Evolutionary conservation across 768 basidiomycete genomes (phyloP), one percentile per base, ranked within the genome.

Genomic region (Phlebiopsis flavidoalba): DNA sequence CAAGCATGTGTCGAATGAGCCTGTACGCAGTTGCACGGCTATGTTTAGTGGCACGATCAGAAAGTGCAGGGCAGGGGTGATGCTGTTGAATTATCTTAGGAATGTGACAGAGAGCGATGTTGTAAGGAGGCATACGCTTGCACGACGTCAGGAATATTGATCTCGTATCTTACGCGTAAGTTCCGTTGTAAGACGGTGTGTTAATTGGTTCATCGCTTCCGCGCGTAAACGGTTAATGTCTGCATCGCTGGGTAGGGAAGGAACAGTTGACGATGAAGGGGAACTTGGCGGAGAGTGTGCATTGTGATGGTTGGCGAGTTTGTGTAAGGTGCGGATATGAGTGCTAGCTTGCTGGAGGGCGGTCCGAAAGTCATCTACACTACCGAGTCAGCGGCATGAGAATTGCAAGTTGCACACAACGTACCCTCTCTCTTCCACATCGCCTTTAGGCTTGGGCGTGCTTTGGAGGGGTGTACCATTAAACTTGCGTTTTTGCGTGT

Each of bases 1-100:
- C 83, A 6, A 95, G 70, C 0, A 83, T 75, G 67, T 95, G 87
- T 19, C 96, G 84, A 17, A 98, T 78, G 1, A 95, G 78, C 47
- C 94, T 81, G 73, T 96, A 98, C 0, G 88, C 89, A 1, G 86
- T 85, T 11, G 95, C 86, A 43, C 93, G 83, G 65, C 89, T 85
- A 53, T 87, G 82, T 60, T 86, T 87, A 1, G 87, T 84, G 10
- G 83, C 82, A 31, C 75, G 76, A 67, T 97, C 95, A n/a, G 87
- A 80, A 12, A 98, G 79, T 31, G 83, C 86, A 10, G 89, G 88
- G 83, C 86, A 10, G 89, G 88, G 46, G 89, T 75, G n/a, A 91
- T 78, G 17, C 96, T 98, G 70, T 11, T 59, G 17, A n/a, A 61
- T 64, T 65, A 45, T 59, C 58, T 51, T 3, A 36, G 33, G n/a